Conservation (phyloP, 1,284 basidiomycete species). For the Stygiomarasmius scandens region DNA sequence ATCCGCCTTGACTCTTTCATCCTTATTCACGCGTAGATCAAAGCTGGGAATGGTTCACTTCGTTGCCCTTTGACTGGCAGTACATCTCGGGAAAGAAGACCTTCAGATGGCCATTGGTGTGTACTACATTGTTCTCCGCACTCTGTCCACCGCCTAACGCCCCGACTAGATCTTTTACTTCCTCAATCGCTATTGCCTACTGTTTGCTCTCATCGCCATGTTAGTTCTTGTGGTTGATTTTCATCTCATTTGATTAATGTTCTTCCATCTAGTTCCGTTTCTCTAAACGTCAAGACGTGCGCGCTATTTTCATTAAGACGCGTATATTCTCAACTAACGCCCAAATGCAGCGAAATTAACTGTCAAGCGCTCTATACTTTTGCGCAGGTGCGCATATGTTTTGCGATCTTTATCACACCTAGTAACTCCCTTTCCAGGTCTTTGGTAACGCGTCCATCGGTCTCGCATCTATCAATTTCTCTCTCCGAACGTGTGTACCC, state of each 20-base stretch:
- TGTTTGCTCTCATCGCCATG: constrained; percentile 75
- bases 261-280: constrained; percentile 48
- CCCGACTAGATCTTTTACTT: constrained; percentile 70
- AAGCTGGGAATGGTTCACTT: constrained; percentile 69
- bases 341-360: constrained; percentile 52
- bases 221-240: constrained; percentile 32
- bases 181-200: constrained; percentile 67
- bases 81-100: constrained; percentile 59
- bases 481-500: constrained; percentile 63
- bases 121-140: constrained; percentile 8
- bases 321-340: background rate
- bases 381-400: constrained; percentile 51
- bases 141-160: background rate
- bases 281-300: constrained; percentile 58
- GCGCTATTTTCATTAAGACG: constrained; percentile 10
- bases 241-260: constrained; percentile 5
- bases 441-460: constrained; percentile 74
- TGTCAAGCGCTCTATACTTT: constrained; percentile 76
- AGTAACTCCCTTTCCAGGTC: constrained; percentile 25
- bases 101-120: constrained; percentile 68
- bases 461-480: constrained; percentile 78
- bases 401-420: constrained; percentile 1
- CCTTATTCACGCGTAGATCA: constrained; percentile 8
- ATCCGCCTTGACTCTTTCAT: constrained; percentile 4
- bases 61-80: constrained; percentile 69